These are phyloP conservation scores for Buddleja alternifolia DNA, from an alignment of 257 asterid genomes.

Conservation along the genomic window DNA sequence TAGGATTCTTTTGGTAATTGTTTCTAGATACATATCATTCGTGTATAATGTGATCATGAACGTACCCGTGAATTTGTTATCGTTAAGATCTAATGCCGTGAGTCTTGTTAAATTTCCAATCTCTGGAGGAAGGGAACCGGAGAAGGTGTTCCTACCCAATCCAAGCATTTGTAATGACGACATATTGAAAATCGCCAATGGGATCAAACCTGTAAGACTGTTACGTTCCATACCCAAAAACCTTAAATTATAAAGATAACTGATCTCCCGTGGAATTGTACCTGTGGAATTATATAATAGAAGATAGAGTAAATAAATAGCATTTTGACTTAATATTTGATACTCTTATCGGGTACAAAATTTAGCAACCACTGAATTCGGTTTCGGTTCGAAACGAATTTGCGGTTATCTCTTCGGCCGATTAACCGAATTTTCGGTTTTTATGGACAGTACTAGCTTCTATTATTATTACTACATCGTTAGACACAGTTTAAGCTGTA, in stretches of 20 bases:
- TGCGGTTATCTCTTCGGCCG: too few relatives aligned
- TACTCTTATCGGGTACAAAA: too few relatives aligned
- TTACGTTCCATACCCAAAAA: conserved; percentile 18
- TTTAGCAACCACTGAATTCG: not conserved
- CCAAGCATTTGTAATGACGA: conserved; percentile 27
- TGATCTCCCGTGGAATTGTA: conserved; percentile 25
- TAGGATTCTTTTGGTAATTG: too few relatives aligned
- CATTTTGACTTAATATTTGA: not conserved
- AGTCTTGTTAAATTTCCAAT: conserved; percentile 39
- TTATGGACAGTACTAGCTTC: too few relatives aligned
- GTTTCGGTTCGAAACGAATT: too few relatives aligned
- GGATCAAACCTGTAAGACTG: conserved; percentile 33
- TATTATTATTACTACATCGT: too few relatives aligned
- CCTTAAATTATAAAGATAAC: not conserved
- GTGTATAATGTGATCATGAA: not conserved
- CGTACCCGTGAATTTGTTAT: conserved; percentile 4
- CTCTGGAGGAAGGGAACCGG: conserved; percentile 29
- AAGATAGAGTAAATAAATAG: too few relatives aligned
- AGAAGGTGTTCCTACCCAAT: conserved; percentile 20
- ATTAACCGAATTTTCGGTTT: too few relatives aligned
- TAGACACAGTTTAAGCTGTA: too few relatives aligned
- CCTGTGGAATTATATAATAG: not conserved
- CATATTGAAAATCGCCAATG: conserved; percentile 30
- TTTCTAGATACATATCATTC: too few relatives aligned
- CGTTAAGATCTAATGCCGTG: not conserved